phyloP scores from a whole-genome alignment of 2,329 filamentous ascomycete species.

The Cladophialophora psammophila region DNA sequence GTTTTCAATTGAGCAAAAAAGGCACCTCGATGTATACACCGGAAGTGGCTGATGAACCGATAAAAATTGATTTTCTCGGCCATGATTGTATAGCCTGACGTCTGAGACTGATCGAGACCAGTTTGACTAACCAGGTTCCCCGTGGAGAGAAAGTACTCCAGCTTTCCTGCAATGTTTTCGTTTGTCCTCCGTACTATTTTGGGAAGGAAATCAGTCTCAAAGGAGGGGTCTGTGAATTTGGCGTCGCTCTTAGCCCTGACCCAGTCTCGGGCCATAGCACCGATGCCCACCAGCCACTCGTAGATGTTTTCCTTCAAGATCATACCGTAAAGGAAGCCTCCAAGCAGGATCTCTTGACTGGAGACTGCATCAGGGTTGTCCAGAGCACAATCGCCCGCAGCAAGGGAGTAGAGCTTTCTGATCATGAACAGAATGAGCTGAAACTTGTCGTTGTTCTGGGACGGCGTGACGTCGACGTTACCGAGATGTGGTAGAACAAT shows the following conservation, averaged over 20 bases:
- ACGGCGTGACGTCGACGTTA: slow-evolving; percentile 80
- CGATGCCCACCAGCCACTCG: slow-evolving; percentile 79
- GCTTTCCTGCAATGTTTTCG: slow-evolving; percentile 82
- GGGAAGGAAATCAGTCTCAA: slow-evolving; percentile 78
- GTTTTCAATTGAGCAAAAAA: slow-evolving; percentile 99
- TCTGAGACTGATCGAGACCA: slow-evolving; percentile 92
- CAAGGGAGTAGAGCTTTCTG: slow-evolving; percentile 90
- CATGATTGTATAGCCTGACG: slow-evolving; percentile 93
- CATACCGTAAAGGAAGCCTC: slow-evolving; percentile 92
- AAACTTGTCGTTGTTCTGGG: slow-evolving; percentile 91
- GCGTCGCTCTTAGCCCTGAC: slow-evolving; percentile 59
- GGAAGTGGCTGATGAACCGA: slow-evolving; percentile 98
- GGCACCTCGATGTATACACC: slow-evolving; percentile 97
- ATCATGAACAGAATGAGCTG: slow-evolving; percentile 95
- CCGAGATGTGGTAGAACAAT: slow-evolving; percentile 93
- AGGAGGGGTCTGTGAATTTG: slow-evolving; percentile 76
- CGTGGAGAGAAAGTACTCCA: slow-evolving; percentile 96
- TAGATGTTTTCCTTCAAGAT: slow-evolving; percentile 94
- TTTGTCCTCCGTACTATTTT: slow-evolving; percentile 83
- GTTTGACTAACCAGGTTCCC: slow-evolving; percentile 92
- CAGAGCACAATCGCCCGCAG: slow-evolving; percentile 87
- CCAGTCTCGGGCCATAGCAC: slow-evolving; percentile 62
- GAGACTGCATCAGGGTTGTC: slow-evolving; percentile 98
- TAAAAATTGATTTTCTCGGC: slow-evolving; percentile 99
- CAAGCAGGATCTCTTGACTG: slow-evolving; percentile 92